Evolutionary conservation across 2,329 filamentous ascomycete genomes (phyloP).

Genomic region (Fusarium tuaranense): DNA sequence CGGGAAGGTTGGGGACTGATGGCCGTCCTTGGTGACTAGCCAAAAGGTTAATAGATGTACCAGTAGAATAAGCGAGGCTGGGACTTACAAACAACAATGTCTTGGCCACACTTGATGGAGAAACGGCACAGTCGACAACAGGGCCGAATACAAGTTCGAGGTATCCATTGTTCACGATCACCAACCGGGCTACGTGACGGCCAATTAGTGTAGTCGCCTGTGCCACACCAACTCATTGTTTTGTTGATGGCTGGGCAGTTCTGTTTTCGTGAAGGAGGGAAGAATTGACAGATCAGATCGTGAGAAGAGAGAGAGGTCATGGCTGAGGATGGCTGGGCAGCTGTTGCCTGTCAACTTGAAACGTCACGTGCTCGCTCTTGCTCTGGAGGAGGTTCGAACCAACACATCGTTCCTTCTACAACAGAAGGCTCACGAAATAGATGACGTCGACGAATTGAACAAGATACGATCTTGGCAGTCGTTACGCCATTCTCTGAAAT

Average conservation of each 20-base stretch:
- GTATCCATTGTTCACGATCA: background rate
- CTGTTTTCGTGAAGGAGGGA: background rate
- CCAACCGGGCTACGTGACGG: background rate
- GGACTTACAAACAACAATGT: slow-evolving; percentile 17
- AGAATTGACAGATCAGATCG: background rate
- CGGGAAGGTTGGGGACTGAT: background rate
- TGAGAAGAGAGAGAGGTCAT: background rate
- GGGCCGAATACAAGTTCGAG: slow-evolving; percentile 17
- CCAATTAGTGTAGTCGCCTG: background rate
- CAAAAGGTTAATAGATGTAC: background rate
- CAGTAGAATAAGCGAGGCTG: background rate
- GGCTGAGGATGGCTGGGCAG: background rate
- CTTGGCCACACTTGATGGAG: slow-evolving; percentile 12
- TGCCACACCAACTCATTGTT: background rate
- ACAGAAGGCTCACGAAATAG: background rate
- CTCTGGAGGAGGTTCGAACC: background rate
- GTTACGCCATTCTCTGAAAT: background rate
- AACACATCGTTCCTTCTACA: background rate
- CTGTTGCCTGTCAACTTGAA: background rate
- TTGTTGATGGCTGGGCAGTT: background rate
- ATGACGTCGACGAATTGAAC: background rate
- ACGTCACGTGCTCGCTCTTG: background rate
- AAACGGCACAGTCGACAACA: slow-evolving; percentile 33
- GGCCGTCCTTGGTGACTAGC: background rate
- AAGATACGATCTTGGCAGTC: background rate